Conservation (phyloP, 176 grass and related monocot genomes). For the Juncus inflexus region DNA sequence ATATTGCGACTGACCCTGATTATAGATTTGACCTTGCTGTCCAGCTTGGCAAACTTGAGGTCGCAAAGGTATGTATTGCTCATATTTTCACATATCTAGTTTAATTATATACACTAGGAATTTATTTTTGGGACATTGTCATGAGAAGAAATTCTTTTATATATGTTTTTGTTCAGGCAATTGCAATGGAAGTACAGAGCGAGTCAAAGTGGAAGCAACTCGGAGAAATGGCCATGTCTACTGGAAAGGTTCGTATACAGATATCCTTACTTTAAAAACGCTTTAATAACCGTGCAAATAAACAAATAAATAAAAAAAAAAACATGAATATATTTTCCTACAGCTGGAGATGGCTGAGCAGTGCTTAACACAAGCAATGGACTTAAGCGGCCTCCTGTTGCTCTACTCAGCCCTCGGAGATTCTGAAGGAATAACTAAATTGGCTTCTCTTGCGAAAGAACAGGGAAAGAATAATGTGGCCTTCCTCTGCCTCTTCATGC, state of each 20-base stretch:
- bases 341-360: constrained; percentile 90
- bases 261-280: background rate
- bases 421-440: constrained; percentile 70
- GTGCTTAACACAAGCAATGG: constrained; percentile 79
- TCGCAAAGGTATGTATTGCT: constrained; percentile 66
- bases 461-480: constrained; percentile 96
- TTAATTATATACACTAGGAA: background rate
- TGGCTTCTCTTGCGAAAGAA: constrained; percentile 77
- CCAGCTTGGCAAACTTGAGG: constrained; percentile 85
- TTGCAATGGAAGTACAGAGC: constrained; percentile 81
- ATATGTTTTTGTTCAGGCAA: constrained; percentile 51
- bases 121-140: too few relatives aligned
- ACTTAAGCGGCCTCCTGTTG: constrained; percentile 90
- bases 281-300: background rate
- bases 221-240: constrained; percentile 86
- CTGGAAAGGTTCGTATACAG: constrained; percentile 69
- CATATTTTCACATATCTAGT: constrained; percentile 7
- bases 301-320: background rate
- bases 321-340: constrained; percentile 28
- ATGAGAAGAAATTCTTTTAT: background rate
- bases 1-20: constrained; percentile 93
- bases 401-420: constrained; percentile 93
- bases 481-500: constrained; percentile 93
- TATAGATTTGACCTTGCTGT: constrained; percentile 97
- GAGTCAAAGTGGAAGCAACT: constrained; percentile 99